Percentiles rank a stretch among this genome's conserved stretches.
Conservation (phyloP, 73 alveolate species). For the Paramecium caudatum region DNA sequence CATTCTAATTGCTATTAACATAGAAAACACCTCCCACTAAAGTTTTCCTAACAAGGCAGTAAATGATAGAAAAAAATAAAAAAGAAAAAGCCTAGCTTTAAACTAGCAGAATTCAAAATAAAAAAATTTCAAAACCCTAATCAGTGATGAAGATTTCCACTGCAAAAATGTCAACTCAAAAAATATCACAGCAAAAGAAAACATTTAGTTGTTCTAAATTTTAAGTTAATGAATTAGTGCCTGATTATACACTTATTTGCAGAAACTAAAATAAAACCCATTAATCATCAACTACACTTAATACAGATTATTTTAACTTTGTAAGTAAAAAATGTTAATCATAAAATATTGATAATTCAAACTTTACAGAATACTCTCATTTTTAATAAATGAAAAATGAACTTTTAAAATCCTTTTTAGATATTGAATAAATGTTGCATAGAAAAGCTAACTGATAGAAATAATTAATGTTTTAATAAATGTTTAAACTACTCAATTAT, state of each 20-base stretch:
- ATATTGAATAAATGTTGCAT: conserved; percentile 21
- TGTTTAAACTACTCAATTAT: no score
- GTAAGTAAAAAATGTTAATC: neutral
- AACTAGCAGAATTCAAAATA: conserved; percentile 42
- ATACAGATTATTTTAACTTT: conserved; percentile 35
- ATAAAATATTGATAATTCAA: no score
- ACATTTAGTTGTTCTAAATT: conserved; percentile 44
- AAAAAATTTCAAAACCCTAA: conserved; percentile 26
- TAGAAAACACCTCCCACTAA: neutral
- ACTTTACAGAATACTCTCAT: no score
- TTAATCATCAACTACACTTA: neutral
- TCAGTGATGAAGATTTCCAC: conserved; percentile 1
- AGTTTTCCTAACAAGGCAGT: neutral
- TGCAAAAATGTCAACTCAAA: neutral
- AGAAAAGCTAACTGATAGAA: neutral
- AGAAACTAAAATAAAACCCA: neutral
- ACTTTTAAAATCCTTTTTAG: conserved; percentile 6
- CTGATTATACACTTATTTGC: conserved; percentile 23
- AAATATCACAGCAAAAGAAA: conserved; percentile 19
- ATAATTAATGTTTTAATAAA: conserved; percentile 13
- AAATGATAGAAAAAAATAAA: conserved; percentile 10
- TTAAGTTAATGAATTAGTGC: conserved; percentile 38
- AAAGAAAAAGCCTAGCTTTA: conserved; percentile 21
- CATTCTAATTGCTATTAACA: neutral
- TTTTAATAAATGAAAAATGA: conserved; percentile 29